Base-by-base conservation (phyloP, 2,329 filamentous ascomycete species). In the Ascochyta lentis region DNA sequence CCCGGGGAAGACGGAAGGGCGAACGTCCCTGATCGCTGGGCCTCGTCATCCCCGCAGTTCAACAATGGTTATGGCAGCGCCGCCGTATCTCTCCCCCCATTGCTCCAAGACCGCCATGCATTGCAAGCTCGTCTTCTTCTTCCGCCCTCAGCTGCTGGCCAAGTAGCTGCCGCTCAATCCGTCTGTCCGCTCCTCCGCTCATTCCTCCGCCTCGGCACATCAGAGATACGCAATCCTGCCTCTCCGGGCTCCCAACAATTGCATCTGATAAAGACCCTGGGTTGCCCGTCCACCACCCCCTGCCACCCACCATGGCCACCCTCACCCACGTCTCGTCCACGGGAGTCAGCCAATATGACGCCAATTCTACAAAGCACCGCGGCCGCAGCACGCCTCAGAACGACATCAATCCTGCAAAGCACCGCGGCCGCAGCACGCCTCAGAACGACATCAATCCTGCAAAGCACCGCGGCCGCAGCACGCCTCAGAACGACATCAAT, bases 231-330 rank as follows among this genome's bases (percentile, higher is more conserved):
- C 55, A 42, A 40, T 41, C 52, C 29, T 24, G 37, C 19, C 24
- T 23, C n/a, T n/a, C n/a, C n/a, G n/a, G n/a, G n/a, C 7, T 26
- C 46, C 47, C 46, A 46, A 31, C 52, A 49, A 39, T 27, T 37
- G 16, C 48, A 31, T 8, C 41, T 37, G 41, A 49, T 31, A 49
- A 23, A 35, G 5, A 27, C 26, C 27, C 34, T 19, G 16, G 8
- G 23, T 9, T 26, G 22, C 23, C 27, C 37, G n/a, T 16, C 10
- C 15, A 16, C 23, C 33, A 27, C 9, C 33, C 13, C 3, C 22
- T 23, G 29, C 31, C 34, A 27, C 23, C 45, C 26, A 40, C 29
- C 50, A 77, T 78, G 75, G 66, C 72, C 9, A 75, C 72, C 16
- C 41, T 71, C 40, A 67, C 65, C 24, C 47, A 65, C 54, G 45